Base-by-base conservation (phyloP, 352 stramenopile species). In the Phytophthora capsici region DNA sequence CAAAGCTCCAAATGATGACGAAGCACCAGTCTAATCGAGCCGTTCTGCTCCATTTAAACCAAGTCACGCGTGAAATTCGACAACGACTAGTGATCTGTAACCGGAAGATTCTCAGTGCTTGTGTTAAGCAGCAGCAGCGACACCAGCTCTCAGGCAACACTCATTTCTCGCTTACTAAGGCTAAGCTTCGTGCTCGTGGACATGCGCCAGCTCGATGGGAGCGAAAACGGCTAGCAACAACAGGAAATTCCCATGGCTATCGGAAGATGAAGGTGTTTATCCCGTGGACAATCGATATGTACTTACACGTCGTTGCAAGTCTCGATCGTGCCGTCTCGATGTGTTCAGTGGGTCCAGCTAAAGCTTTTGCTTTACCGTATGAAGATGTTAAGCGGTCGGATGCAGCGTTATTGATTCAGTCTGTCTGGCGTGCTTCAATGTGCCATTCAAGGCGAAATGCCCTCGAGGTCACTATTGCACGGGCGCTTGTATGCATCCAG, bases 241-340 rank as follows among this genome's bases (percentile, higher is more conserved):
- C 13, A 19, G 55, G 38, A 49, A 16, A 34, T 4, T 58, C 13
- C 7, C 17, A 25, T 12, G 34, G 47, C 23, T 93, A 93, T 57
- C 34, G 41, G 6, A 78, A 75, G 34, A 87, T 93, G 69, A 75
- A 62, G 20, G 84, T 88, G 37, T 86, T 93, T 22, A 71, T 93
- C 23, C 82, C 82, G 2, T 91, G 78, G 78, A 93, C 80, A 10
- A 82, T 93, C 52, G 84, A 91, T 49, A 93, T 93, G 84, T 88
- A 91, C 36, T 36, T 90, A 61, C 80, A 88, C 37, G 73, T 93
- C 32, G 75, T 86, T 51, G 49, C 77, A 4, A 72, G 67, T 43
- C 68, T 77, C 1, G 63, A 66, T 49, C 63, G 63, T 9, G 69
- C 69, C 0, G 63, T 70, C 22, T 61, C 63, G n/a, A 75, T 72